A percentile compares a stretch with the other conserved stretches of the same genome.
Conservation (phyloP, 2,329 filamentous ascomycete genomes). For the Torrubiella hemipterigena region DNA sequence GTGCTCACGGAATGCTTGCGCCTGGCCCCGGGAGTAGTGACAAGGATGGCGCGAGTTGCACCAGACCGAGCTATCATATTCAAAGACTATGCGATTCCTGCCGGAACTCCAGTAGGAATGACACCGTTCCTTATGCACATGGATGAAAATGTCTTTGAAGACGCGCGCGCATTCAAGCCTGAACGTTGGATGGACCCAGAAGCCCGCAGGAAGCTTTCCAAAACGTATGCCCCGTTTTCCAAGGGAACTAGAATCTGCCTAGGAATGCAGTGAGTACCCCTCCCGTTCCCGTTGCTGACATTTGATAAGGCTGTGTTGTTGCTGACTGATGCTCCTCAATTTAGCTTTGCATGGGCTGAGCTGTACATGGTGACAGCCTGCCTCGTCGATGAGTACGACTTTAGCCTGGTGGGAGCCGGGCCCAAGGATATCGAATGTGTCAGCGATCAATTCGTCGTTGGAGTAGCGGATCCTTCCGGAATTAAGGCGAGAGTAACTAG, state of each 20-base stretch:
- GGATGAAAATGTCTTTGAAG: slow-evolving; percentile 9
- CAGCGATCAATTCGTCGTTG: neutral
- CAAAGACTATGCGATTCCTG: slow-evolving; percentile 15
- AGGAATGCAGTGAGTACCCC: neutral
- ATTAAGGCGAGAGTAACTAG: neutral
- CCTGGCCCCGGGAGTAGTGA: slow-evolving; percentile 22
- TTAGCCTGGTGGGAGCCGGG: neutral
- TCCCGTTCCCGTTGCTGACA: neutral
- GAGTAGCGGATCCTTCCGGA: neutral
- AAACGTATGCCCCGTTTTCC: neutral
- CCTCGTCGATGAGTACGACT: neutral
- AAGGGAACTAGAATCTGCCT: neutral
- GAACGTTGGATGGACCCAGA: slow-evolving; percentile 10
- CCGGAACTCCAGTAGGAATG: slow-evolving; percentile 20
- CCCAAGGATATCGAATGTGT: neutral
- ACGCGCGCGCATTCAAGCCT: slow-evolving; percentile 10
- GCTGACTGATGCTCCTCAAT: neutral
- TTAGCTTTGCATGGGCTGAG: neutral
- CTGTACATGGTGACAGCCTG: neutral
- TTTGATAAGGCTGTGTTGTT: neutral
- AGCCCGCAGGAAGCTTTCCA: neutral
- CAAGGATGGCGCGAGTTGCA: slow-evolving; percentile 13
- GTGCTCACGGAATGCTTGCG: slow-evolving; percentile 23
- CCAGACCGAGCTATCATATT: slow-evolving; percentile 13
- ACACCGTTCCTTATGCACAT: slow-evolving; percentile 14